Evolutionary conservation across 257 asterid species (phyloP), one percentile per base, ranked within the genome.

Genomic region (Penstemon barbatus): DNA sequence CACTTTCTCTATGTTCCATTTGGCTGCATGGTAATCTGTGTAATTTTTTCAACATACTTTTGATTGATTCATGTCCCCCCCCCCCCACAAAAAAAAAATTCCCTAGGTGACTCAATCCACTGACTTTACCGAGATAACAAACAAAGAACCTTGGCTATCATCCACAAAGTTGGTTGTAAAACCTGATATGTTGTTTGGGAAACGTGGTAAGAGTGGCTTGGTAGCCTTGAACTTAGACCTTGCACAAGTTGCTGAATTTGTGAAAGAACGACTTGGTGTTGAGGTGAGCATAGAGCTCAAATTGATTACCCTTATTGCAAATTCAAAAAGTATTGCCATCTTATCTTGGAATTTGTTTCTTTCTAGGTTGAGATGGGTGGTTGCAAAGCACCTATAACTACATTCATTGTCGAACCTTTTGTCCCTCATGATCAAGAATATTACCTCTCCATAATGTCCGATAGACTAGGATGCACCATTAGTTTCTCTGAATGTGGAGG

Each of bases 401-500:
- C 98, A 33, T 89, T 92, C 83, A 89, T 89, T 55, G 89, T 89
- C 8, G 96, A 91, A 83, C 97, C 97, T 78, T 89, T 91, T 72
- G 82, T 91, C 57, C 96, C 96, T 57, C 97, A 91, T 61, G 87
- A 87, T 69, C 87, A 89, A 76, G 97, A 89, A 74, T 91, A 84
- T 83, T 91, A 91, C 78, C 87, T 89, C 63, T 80, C 87, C 63
- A 74, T 91, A 12, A 88, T 91, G 74, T 91, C 97, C 77, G 96
- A 91, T 59, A 87, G 97, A 83, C 70, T 91, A 80, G 97, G 96
- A 52, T 79, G 81, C 75, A 89, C 86, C 71, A 82, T 91, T 70
- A 85, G 95, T 90, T 91, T 91, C 80, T 91, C 94, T 39, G 97
- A 91, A 84, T 91, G 96, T 77, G 97, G 96, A 65, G 97, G 97